phyloP scores from a whole-genome alignment of 2,329 filamentous ascomycete genomes.

The Didymella arachidicola region DNA sequence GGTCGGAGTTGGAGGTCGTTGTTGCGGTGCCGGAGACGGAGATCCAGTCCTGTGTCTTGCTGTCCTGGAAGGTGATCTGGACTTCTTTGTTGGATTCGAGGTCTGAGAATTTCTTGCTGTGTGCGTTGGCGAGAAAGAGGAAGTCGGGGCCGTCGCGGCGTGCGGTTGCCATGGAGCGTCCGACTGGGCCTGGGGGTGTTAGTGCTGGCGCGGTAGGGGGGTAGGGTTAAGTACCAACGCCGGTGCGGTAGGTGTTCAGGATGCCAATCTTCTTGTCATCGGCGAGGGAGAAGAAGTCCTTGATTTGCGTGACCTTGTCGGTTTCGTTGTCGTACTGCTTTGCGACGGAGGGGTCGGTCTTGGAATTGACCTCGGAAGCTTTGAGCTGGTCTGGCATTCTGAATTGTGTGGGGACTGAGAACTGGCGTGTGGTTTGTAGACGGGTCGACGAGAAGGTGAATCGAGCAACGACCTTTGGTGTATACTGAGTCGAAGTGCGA shows the following conservation, averaged over 20 bases:
- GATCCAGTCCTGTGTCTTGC: conserved; percentile 58
- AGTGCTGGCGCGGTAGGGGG: conserved; percentile 2
- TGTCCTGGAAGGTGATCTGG: conserved; percentile 58
- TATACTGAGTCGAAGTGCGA: conserved; percentile 1
- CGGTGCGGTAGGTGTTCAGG: conserved; percentile 53
- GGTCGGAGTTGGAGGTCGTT: conserved; percentile 54
- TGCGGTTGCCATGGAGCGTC: conserved; percentile 59
- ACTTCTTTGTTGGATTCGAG: conserved; percentile 53
- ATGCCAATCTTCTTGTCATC: conserved; percentile 57
- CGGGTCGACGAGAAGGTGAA: conserved; percentile 4
- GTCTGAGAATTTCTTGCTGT: conserved; percentile 59
- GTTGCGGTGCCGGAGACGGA: conserved; percentile 55
- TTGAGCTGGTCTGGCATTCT: conserved; percentile 58
- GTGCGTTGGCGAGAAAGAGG: conserved; percentile 59
- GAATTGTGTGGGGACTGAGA: conserved; percentile 32
- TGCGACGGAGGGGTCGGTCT: conserved; percentile 57
- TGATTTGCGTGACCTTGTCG: conserved; percentile 55
- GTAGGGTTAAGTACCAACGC: conserved; percentile 43
- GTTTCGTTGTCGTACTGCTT: conserved; percentile 59
- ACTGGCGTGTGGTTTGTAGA: conserved; percentile 17
- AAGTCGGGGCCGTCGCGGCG: conserved; percentile 65
- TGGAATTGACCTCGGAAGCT: conserved; percentile 51
- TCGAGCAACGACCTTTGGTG: conserved; percentile 13
- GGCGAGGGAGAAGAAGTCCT: conserved; percentile 58
- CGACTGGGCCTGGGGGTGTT: conserved; percentile 47